Evolutionary conservation across 768 basidiomycete genomes (phyloP).

Genomic region (Panus rudis): DNA sequence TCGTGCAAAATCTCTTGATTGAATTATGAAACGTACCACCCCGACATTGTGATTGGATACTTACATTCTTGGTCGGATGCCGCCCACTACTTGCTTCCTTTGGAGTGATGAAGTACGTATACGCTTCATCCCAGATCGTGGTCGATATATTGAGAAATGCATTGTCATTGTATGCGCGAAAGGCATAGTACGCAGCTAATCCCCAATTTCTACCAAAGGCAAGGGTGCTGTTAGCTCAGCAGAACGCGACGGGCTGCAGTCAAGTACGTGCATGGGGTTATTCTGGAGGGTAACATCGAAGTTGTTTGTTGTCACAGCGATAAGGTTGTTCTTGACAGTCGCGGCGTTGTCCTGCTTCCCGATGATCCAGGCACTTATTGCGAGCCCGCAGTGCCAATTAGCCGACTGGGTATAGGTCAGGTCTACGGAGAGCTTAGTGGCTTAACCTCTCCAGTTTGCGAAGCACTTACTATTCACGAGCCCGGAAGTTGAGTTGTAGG

Average conservation of each 20-base stretch:
- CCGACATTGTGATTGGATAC: too few relatives aligned
- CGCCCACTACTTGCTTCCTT: too few relatives aligned
- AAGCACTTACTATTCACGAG: too few relatives aligned
- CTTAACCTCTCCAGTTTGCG: too few relatives aligned
- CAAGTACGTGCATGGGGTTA: background rate
- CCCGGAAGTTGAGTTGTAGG: too few relatives aligned
- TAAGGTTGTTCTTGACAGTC: too few relatives aligned
- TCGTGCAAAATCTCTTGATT: too few relatives aligned
- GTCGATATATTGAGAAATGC: background rate
- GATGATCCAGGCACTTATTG: background rate
- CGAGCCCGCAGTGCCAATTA: background rate
- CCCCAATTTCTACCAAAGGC: background rate
- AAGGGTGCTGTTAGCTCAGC: background rate
- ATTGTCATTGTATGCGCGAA: constrained; percentile 2
- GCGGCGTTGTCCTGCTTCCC: background rate
- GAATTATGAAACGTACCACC: too few relatives aligned
- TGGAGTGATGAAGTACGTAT: background rate
- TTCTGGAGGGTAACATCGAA: background rate
- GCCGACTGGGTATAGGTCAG: background rate
- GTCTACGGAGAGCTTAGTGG: too few relatives aligned
- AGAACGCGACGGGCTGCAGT: background rate
- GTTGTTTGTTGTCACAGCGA: too few relatives aligned
- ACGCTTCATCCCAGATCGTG: background rate
- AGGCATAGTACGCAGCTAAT: constrained; percentile 1
- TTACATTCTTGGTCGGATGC: too few relatives aligned